Conservation (phyloP, 148 eudicot species). For the Fagopyrum homotropicum region DNA sequence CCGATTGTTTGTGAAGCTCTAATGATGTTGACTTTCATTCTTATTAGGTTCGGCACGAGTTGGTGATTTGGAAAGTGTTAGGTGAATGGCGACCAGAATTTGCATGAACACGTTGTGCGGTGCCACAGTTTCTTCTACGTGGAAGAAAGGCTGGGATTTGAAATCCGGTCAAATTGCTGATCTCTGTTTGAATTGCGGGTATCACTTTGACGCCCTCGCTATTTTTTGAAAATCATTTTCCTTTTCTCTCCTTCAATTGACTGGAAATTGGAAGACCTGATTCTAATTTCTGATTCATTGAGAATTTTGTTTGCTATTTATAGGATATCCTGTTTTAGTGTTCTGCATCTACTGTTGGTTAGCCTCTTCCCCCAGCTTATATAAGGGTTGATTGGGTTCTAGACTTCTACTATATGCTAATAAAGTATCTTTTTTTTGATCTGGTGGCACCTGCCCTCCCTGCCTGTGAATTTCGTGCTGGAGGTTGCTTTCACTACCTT, state of each 20-base stretch:
- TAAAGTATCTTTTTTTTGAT: not conserved
- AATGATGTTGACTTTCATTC: not conserved
- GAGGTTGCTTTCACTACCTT: not conserved
- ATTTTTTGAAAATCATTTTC: not conserved
- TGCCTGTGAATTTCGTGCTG: not conserved
- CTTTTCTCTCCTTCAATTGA: not conserved
- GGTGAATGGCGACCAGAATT: conserved; percentile 49
- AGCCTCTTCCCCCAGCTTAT: not conserved
- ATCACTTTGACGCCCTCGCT: conserved; percentile 8
- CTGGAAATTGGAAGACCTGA: not conserved
- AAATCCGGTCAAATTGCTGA: conserved; percentile 75
- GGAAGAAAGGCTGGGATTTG: conserved; percentile 78
- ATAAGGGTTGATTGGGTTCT: not conserved
- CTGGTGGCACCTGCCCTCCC: conserved; percentile 1
- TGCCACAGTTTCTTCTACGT: conserved; percentile 38
- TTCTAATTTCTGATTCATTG: not conserved
- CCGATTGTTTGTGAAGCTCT: not conserved
- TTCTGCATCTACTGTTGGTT: not conserved
- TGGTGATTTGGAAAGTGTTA: not conserved
- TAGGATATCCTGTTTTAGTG: not conserved
- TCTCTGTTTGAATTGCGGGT: conserved; percentile 85
- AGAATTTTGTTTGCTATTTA: not conserved
- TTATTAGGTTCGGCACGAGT: not conserved
- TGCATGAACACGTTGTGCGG: conserved; percentile 80
- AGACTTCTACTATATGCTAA: too few species aligned